Percentiles rank a stretch among this genome's conserved stretches.
phyloP scores from a whole-genome alignment of 1,284 basidiomycete species.

The Anthracocystis panici-leucophaei region DNA sequence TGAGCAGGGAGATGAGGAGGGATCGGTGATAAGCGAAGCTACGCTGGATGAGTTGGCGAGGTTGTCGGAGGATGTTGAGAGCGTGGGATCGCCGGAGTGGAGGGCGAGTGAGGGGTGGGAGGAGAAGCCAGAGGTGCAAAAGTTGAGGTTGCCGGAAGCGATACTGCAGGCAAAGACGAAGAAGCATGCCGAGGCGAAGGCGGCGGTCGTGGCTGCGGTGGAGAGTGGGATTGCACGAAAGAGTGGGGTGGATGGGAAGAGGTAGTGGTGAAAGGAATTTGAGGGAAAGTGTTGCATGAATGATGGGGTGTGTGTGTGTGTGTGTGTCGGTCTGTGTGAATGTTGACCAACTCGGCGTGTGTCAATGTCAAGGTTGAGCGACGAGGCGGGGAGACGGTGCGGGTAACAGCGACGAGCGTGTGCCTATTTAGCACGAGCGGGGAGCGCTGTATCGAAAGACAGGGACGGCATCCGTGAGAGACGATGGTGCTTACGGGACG shows the following conservation, averaged over 20 bases:
- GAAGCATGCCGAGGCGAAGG: constrained; percentile 19
- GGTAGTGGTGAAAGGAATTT: not conserved
- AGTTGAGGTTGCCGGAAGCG: constrained; percentile 27
- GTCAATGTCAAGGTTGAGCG: too few species aligned
- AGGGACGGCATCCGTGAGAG: too few species aligned
- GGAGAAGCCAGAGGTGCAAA: constrained; percentile 13
- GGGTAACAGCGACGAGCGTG: too few species aligned
- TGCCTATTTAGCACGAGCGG: too few species aligned
- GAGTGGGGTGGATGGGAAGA: constrained; percentile 6
- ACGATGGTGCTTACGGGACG: too few species aligned
- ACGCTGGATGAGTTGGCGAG: constrained; percentile 57
- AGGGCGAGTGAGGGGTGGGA: constrained; percentile 14
- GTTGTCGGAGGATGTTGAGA: constrained; percentile 38
- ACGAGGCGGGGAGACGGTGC: too few species aligned
- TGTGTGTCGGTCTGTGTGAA: too few species aligned
- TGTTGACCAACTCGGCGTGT: too few species aligned
- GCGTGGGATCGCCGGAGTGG: constrained; percentile 20
- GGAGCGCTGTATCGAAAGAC: too few species aligned
- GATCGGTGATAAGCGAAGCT: constrained; percentile 46
- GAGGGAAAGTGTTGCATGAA: too few species aligned
- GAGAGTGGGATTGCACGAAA: constrained; percentile 40
- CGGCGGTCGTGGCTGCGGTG: constrained; percentile 28
- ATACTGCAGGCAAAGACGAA: constrained; percentile 20
- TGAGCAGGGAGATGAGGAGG: constrained; percentile 24
- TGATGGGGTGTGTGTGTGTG: too few species aligned